These are phyloP conservation scores for Penicillium sp. DNA, from an alignment of 2,329 filamentous ascomycete species.

Conservation along the genomic window DNA sequence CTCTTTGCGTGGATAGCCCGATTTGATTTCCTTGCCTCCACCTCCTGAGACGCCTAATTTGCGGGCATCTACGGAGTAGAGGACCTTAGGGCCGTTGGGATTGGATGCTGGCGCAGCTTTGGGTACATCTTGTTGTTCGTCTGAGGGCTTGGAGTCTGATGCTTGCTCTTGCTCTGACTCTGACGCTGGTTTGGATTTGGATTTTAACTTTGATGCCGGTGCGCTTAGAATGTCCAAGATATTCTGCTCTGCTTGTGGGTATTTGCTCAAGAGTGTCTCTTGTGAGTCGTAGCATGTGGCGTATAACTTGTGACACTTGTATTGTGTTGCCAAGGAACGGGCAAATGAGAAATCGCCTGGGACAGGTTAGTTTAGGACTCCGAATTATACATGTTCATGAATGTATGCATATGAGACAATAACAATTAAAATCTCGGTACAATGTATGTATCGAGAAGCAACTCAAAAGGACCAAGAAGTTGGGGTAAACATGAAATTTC, in stretches of 20 bases:
- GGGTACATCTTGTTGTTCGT: not conserved
- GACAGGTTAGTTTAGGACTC: conserved; percentile 8
- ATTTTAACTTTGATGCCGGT: conserved; percentile 11
- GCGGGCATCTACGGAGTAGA: conserved; percentile 46
- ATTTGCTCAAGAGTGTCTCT: conserved; percentile 64
- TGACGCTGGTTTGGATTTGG: not conserved
- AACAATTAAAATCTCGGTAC: not conserved
- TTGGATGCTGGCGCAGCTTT: not conserved
- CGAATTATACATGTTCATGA: not conserved
- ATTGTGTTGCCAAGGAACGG: conserved; percentile 42
- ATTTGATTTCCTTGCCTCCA: conserved; percentile 47
- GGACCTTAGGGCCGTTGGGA: conserved; percentile 27
- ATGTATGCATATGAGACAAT: not conserved
- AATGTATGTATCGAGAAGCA: not conserved
- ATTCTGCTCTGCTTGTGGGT: conserved; percentile 67
- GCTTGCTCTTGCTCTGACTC: not conserved
- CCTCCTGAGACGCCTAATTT: conserved; percentile 40
- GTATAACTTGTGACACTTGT: conserved; percentile 41
- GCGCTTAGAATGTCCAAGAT: conserved; percentile 46
- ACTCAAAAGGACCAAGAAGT: no score
- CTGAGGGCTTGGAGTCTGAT: not conserved
- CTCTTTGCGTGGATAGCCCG: conserved; percentile 35
- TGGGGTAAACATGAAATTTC: not conserved
- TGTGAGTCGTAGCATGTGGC: conserved; percentile 49
- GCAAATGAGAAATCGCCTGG: conserved; percentile 52